Conservation (phyloP, 345 rosid genomes). For the Brassica juncea region DNA sequence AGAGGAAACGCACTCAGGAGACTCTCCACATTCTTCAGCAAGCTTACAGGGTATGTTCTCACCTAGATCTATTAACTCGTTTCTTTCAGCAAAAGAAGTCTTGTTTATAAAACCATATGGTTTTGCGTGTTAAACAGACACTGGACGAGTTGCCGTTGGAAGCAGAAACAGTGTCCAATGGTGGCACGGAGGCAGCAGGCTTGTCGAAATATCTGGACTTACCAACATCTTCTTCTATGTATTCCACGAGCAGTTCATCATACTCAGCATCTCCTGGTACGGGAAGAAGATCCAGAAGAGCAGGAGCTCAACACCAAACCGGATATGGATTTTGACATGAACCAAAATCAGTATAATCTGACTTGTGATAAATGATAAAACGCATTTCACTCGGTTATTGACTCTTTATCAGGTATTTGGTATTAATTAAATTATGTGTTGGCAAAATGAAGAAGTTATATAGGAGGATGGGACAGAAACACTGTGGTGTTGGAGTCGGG, state of each 20-base stretch:
- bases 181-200: slow-evolving; percentile 68
- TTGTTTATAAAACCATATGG: not conserved
- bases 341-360: slow-evolving; percentile 9
- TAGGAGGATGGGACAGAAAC: not conserved
- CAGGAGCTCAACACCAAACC: slow-evolving; percentile 73
- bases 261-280: slow-evolving; percentile 54
- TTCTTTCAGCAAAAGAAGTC: not conserved
- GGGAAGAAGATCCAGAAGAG: slow-evolving; percentile 58
- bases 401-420: slow-evolving; percentile 20
- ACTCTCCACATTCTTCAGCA: slow-evolving; percentile 86
- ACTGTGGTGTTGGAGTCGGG: slow-evolving; percentile 4
- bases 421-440: not conserved
- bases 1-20: slow-evolving; percentile 85
- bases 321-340: slow-evolving; percentile 47
- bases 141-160: slow-evolving; percentile 94
- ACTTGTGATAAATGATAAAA: slow-evolving; percentile 13
- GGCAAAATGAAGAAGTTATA: slow-evolving; percentile 22
- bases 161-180: slow-evolving; percentile 67
- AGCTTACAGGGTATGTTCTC: slow-evolving; percentile 76
- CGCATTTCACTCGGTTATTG: slow-evolving; percentile 36
- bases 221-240: slow-evolving; percentile 51
- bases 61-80: not conserved
- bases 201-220: slow-evolving; percentile 78
- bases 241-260: slow-evolving; percentile 49
- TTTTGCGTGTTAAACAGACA: slow-evolving; percentile 51